Percentiles rank a stretch among this genome's conserved stretches.
These are phyloP conservation scores for Neocallimastix lanati DNA, from an alignment of 192 early-diverging fungal species.

Conservation along the genomic window DNA sequence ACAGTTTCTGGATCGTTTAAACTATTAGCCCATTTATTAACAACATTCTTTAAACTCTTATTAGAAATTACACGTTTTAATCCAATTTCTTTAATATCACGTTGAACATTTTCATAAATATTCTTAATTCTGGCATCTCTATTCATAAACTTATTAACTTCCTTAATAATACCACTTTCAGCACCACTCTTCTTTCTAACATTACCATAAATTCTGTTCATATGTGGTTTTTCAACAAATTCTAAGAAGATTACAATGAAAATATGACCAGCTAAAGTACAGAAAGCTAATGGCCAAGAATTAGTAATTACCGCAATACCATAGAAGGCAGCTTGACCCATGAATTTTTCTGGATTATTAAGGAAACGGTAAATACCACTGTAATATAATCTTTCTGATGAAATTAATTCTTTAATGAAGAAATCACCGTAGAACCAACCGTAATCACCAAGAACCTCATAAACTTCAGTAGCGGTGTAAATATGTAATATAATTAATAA, in stretches of 20 bases:
- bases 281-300: constrained; percentile 56
- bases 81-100: background rate
- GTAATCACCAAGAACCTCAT: constrained; percentile 83
- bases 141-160: background rate
- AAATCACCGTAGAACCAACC: constrained; percentile 94
- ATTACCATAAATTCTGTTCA: constrained; percentile 71
- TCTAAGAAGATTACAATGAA: constrained; percentile 67
- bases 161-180: constrained; percentile 17
- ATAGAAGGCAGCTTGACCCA: constrained; percentile 89
- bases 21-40: constrained; percentile 35
- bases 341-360: constrained; percentile 84
- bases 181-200: constrained; percentile 71
- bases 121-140: background rate
- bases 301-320: constrained; percentile 74
- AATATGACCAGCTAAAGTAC: constrained; percentile 68
- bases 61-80: background rate
- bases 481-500: constrained; percentile 70
- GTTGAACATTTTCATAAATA: constrained; percentile 1
- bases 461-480: constrained; percentile 80
- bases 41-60: constrained; percentile 32
- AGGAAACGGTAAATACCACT: constrained; percentile 86
- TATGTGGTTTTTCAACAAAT: constrained; percentile 84
- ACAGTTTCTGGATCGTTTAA: constrained; percentile 30
- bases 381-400: constrained; percentile 44
- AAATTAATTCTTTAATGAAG: constrained; percentile 35